Percentiles rank a stretch among this genome's conserved stretches.
phyloP scores from a whole-genome alignment of 331 rosid species.

The Prunus yedoensis region DNA sequence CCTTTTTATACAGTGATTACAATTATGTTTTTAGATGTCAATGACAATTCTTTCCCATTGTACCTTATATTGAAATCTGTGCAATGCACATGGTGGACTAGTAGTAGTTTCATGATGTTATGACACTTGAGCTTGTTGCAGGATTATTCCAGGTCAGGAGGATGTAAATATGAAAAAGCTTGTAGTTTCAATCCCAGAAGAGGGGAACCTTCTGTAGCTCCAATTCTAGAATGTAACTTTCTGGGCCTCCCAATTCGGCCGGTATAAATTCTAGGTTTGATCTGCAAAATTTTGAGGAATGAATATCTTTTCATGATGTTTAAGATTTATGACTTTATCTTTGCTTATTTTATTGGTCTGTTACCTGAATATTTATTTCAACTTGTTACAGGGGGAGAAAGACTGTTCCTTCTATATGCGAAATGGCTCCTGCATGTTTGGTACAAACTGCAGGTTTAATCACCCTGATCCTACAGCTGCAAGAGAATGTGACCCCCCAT shows the following conservation, averaged over 20 bases:
- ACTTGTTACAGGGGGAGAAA: slow-evolving; percentile 60
- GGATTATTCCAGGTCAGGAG: slow-evolving; percentile 74
- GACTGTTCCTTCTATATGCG: slow-evolving; percentile 90
- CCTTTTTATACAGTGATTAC: background rate
- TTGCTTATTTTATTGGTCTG: background rate
- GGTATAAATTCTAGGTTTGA: slow-evolving; percentile 36
- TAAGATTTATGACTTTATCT: background rate
- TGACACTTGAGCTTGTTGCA: slow-evolving; percentile 41
- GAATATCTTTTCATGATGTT: background rate
- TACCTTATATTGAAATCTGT: background rate
- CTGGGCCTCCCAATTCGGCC: slow-evolving; percentile 81
- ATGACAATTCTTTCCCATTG: slow-evolving; percentile 6
- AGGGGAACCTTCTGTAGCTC: slow-evolving; percentile 32
- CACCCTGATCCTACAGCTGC: slow-evolving; percentile 87
- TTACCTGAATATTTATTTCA: slow-evolving; percentile 2
- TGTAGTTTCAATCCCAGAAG: slow-evolving; percentile 70
- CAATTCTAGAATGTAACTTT: slow-evolving; percentile 66
- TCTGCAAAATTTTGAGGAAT: background rate
- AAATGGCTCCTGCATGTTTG: slow-evolving; percentile 78
- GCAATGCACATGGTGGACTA: slow-evolving; percentile 18
- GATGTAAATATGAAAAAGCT: slow-evolving; percentile 72
- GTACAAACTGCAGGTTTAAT: slow-evolving; percentile 75
- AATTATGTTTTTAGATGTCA: slow-evolving; percentile 11
- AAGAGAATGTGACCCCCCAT: slow-evolving; percentile 47
- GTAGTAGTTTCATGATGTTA: slow-evolving; percentile 14